Evolutionary conservation across 306 rosid genomes (phyloP).

Genomic region (Trifolium fragiferum): DNA sequence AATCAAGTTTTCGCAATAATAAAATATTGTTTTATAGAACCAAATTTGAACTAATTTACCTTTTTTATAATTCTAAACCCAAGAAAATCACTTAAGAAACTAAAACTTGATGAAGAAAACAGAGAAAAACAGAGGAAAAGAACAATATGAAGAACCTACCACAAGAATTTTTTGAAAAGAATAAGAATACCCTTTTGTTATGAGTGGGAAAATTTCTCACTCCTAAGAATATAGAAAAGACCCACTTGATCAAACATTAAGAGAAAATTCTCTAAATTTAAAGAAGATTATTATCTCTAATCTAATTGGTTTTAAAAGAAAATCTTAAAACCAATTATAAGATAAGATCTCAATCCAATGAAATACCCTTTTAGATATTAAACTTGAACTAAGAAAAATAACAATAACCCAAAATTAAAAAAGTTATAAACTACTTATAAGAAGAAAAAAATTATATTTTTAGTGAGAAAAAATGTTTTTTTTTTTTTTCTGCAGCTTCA

Average conservation of each 20-base stretch:
- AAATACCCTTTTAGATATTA: slow-evolving; percentile 31
- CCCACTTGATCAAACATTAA: slow-evolving; percentile 53
- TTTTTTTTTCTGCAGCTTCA: slow-evolving; percentile 39
- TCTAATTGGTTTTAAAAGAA: slow-evolving; percentile 35
- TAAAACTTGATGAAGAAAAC: slow-evolving; percentile 32
- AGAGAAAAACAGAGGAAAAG: slow-evolving; percentile 36
- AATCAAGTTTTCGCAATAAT: slow-evolving; percentile 23
- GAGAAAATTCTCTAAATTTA: slow-evolving; percentile 40
- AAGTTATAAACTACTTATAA: neutral
- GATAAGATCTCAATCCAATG: slow-evolving; percentile 50
- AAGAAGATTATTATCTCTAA: slow-evolving; percentile 35
- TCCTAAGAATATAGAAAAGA: slow-evolving; percentile 65
- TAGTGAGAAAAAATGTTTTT: slow-evolving; percentile 20
- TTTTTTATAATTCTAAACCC: neutral
- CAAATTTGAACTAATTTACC: neutral
- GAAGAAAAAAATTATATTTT: slow-evolving; percentile 16
- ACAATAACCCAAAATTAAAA: slow-evolving; percentile 29
- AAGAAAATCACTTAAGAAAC: slow-evolving; percentile 23
- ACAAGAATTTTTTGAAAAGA: slow-evolving; percentile 50
- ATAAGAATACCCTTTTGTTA: slow-evolving; percentile 63
- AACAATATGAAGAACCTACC: slow-evolving; percentile 50
- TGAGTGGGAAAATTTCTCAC: slow-evolving; percentile 37
- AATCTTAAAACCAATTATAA: slow-evolving; percentile 35
- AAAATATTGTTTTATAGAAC: slow-evolving; percentile 40
- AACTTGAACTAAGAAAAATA: slow-evolving; percentile 17